phyloP scores from a whole-genome alignment of 345 rosid species.

The Capsella bursapastoris region DNA sequence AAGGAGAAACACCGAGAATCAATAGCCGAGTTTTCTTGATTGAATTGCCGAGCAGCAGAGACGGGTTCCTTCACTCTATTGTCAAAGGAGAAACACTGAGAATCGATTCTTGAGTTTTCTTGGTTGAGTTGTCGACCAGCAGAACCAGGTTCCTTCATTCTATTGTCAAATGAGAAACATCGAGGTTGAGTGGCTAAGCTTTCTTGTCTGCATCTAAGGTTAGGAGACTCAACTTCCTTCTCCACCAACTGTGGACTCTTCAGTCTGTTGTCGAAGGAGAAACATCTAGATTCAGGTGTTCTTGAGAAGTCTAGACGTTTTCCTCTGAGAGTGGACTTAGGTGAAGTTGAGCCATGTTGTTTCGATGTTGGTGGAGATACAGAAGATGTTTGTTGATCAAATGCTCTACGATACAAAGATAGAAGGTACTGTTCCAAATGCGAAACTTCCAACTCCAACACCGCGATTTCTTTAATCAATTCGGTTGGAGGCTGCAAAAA shows the following conservation, averaged over 20 bases:
- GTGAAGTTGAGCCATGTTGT: conserved; percentile 54
- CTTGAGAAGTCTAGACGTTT: conserved; percentile 52
- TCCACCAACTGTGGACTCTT: conserved; percentile 52
- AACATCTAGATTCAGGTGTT: conserved; percentile 47
- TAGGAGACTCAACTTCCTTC: conserved; percentile 42
- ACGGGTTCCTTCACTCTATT: conserved; percentile 25
- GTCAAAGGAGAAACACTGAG: conserved; percentile 51
- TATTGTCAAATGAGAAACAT: conserved; percentile 38
- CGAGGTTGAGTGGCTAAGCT: conserved; percentile 13
- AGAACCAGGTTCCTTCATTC: conserved; percentile 26
- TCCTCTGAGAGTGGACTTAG: conserved; percentile 53
- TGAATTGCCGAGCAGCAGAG: conserved; percentile 37
- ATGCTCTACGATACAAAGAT: conserved; percentile 81
- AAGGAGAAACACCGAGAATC: conserved; percentile 51
- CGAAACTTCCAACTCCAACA: conserved; percentile 87
- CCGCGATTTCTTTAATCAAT: conserved; percentile 84
- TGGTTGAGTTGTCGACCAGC: conserved; percentile 37
- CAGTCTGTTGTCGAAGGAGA: conserved; percentile 49
- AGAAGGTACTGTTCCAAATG: conserved; percentile 93
- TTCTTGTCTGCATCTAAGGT: conserved; percentile 36
- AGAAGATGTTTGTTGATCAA: conserved; percentile 72
- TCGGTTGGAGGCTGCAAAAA: conserved; percentile 76
- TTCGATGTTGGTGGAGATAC: conserved; percentile 64
- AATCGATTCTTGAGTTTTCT: conserved; percentile 47
- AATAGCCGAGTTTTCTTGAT: conserved; percentile 51